Percentiles rank a stretch among this genome's conserved stretches.
Evolutionary conservation across 2,329 filamentous ascomycete species (phyloP).

Genomic region (Bipolaris bicolor): DNA sequence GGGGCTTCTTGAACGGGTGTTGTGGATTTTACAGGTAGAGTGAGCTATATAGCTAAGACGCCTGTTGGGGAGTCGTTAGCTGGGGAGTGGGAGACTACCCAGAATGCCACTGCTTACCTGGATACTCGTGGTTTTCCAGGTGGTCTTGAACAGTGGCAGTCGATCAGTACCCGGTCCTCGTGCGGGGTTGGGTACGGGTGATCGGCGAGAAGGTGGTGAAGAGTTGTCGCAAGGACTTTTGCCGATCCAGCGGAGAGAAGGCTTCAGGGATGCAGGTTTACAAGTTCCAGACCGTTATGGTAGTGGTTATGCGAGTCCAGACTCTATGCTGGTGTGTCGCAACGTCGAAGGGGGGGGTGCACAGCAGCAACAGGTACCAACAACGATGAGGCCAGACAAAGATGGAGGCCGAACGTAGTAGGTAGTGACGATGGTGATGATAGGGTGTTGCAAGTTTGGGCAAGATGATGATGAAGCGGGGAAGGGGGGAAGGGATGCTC

Average conservation of each 20-base stretch:
- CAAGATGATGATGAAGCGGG: neutral
- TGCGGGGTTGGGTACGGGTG: conserved; percentile 43
- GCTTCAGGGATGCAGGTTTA: conserved; percentile 28
- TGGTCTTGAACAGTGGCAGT: conserved; percentile 1
- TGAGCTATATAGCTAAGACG: conserved; percentile 31
- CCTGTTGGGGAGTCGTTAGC: conserved; percentile 34
- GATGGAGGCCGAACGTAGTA: conserved; percentile 32
- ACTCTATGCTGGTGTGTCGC: conserved; percentile 46
- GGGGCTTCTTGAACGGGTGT: conserved; percentile 37
- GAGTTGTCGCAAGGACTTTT: conserved; percentile 34
- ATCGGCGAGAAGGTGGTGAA: conserved; percentile 32
- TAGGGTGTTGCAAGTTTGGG: neutral
- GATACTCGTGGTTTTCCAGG: conserved; percentile 10
- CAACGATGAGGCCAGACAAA: conserved; percentile 26
- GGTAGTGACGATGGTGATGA: conserved; percentile 24
- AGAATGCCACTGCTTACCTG: conserved; percentile 16
- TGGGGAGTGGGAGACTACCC: neutral
- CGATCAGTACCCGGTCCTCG: conserved; percentile 38
- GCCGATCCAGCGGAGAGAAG: conserved; percentile 26
- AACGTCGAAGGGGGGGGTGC: conserved; percentile 15
- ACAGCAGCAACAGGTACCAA: no score
- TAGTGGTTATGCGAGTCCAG: conserved; percentile 40
- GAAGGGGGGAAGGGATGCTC: conserved; percentile 32
- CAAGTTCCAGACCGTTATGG: conserved; percentile 23
- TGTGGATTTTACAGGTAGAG: conserved; percentile 22